Evolutionary conservation across 371 early-diverging fungal genomes (phyloP).

Genomic region (Mortierella sp.): DNA sequence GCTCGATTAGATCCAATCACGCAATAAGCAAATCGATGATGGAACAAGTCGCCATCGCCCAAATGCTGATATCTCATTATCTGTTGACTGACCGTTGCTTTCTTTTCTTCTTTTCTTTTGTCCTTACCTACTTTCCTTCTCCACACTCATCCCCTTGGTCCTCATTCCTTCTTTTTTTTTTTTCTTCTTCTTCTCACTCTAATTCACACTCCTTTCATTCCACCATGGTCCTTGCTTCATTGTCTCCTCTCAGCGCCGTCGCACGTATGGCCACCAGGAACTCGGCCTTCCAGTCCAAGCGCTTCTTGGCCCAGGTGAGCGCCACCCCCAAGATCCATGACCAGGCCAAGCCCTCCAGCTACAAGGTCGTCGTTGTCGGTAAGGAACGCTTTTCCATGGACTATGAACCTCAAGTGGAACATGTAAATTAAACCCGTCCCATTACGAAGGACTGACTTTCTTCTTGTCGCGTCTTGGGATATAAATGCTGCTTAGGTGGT

Average conservation of each 20-base stretch:
- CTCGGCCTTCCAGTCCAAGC: slow-evolving; percentile 49
- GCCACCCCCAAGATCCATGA: slow-evolving; percentile 52
- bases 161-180: not conserved
- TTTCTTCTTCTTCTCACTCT: not conserved
- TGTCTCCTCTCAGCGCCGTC: slow-evolving; percentile 42
- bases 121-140: slow-evolving; percentile 4
- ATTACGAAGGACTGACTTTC: not conserved
- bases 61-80: not conserved
- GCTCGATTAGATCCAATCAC: not conserved
- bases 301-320: slow-evolving; percentile 50
- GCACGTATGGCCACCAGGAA: slow-evolving; percentile 31
- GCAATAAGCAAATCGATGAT: not conserved
- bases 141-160: not conserved
- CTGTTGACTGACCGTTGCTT: not conserved
- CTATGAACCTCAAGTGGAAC: not conserved
- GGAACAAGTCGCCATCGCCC: slow-evolving; percentile 2
- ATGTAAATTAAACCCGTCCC: not conserved
- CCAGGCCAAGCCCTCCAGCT: slow-evolving; percentile 53
- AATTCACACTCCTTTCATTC: not conserved
- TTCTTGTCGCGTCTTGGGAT: not conserved
- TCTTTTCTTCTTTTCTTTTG: not conserved
- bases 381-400: not conserved
- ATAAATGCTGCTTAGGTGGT: slow-evolving; percentile 59
- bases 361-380: slow-evolving; percentile 73
- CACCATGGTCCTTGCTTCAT: slow-evolving; percentile 28